A percentile compares a stretch with the other conserved stretches of the same genome.
Conservation (phyloP, 352 stramenopile species). For the Discostella stelligera region DNA sequence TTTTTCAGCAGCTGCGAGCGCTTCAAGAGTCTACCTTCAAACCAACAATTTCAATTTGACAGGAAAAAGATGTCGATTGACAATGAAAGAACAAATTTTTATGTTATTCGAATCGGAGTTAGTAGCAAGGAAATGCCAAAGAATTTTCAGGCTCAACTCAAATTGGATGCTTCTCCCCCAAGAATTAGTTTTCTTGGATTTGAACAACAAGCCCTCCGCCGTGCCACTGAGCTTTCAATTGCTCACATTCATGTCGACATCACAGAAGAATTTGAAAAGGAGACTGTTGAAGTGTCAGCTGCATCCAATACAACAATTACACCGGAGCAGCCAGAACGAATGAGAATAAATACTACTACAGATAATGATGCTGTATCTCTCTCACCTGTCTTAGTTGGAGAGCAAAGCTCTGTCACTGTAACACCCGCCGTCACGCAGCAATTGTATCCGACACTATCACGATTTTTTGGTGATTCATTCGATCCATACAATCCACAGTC, state of each 20-base stretch:
- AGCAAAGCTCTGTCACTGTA: too few relatives aligned
- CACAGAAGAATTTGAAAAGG: too few relatives aligned
- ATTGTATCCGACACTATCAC: neutral
- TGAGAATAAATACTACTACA: too few relatives aligned
- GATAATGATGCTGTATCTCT: too few relatives aligned
- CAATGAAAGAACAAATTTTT: slow-evolving; percentile 3
- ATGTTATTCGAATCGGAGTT: slow-evolving; percentile 5
- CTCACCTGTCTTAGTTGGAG: too few relatives aligned
- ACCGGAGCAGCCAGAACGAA: too few relatives aligned
- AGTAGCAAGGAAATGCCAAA: neutral
- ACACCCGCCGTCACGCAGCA: too few relatives aligned
- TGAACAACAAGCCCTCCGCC: neutral
- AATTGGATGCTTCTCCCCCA: neutral
- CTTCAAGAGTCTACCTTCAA: neutral
- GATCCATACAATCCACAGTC: neutral
- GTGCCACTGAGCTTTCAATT: slow-evolving; percentile 2
- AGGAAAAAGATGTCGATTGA: neutral
- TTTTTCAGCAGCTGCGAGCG: neutral
- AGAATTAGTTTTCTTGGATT: slow-evolving; percentile 4
- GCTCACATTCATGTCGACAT: neutral
- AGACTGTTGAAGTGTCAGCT: too few relatives aligned
- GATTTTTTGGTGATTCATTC: neutral
- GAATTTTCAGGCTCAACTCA: neutral
- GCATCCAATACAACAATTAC: too few relatives aligned
- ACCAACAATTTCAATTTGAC: slow-evolving; percentile 9